Conservation (phyloP, 2,329 filamentous ascomycete genomes). For the Talaromyces atroroseus region DNA sequence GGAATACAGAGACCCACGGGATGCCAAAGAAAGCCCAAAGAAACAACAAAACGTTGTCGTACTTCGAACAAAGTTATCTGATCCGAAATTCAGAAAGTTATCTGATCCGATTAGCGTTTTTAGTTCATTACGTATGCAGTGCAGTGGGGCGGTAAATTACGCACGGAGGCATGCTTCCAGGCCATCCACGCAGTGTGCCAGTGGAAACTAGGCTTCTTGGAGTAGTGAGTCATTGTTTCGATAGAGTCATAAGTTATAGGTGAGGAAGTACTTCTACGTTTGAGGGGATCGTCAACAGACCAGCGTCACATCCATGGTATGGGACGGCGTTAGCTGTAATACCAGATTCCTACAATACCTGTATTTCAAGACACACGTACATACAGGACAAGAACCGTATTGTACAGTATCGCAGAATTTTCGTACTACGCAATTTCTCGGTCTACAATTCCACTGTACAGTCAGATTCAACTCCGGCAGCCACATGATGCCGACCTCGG, state of each 20-base stretch:
- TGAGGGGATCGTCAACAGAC: too few relatives aligned
- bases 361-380: too few relatives aligned
- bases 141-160: background rate
- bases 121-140: background rate
- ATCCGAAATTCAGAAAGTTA: slow-evolving; percentile 22
- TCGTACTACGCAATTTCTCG: too few relatives aligned
- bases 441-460: too few relatives aligned
- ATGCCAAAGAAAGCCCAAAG: too few relatives aligned
- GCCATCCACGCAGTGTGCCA: background rate
- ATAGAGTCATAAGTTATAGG: background rate
- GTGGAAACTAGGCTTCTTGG: background rate
- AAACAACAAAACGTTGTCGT: too few relatives aligned
- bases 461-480: too few relatives aligned
- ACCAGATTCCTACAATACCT: too few relatives aligned
- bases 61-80: slow-evolving; percentile 13
- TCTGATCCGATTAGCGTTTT: background rate
- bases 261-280: too few relatives aligned
- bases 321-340: background rate
- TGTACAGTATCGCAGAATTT: too few relatives aligned
- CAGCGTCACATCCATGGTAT: background rate
- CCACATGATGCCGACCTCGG: slow-evolving; percentile 14
- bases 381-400: too few relatives aligned
- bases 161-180: background rate
- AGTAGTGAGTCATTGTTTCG: background rate
- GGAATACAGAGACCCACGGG: too few relatives aligned